These are phyloP conservation scores for Trapa bicornis DNA, from an alignment of 345 rosid genomes.

Conservation along the genomic window DNA sequence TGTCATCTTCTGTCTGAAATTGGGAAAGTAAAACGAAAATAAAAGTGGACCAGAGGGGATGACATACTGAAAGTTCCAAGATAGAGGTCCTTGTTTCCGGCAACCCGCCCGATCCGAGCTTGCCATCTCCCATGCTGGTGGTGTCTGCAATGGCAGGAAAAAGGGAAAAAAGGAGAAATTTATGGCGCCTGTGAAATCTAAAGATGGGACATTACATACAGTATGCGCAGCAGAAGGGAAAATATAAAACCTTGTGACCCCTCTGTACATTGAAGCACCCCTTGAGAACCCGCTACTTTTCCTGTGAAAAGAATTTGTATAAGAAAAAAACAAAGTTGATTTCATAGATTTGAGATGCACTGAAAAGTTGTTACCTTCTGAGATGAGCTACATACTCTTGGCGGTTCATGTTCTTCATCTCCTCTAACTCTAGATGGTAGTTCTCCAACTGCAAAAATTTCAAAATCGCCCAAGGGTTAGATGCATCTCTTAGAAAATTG, in stretches of 20 bases:
- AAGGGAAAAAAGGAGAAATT: neutral
- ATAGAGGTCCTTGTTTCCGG: constrained; percentile 84
- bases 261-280: constrained; percentile 81
- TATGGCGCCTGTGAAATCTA: neutral
- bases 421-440: constrained; percentile 49
- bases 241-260: constrained; percentile 56
- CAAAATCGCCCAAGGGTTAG: neutral
- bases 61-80: constrained; percentile 74
- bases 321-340: neutral
- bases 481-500: neutral
- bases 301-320: constrained; percentile 21
- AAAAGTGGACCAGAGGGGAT: neutral
- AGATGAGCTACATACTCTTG: constrained; percentile 77
- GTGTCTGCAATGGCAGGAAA: constrained; percentile 24
- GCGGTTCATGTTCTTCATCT: constrained; percentile 73
- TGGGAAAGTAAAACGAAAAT: too few species aligned
- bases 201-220: neutral
- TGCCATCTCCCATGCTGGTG: constrained; percentile 92
- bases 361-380: constrained; percentile 28
- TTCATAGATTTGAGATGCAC: neutral
- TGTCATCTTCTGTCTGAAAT: too few species aligned
- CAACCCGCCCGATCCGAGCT: constrained; percentile 77
- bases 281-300: constrained; percentile 81
- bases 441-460: constrained; percentile 40
- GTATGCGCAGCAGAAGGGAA: neutral